Evolutionary conservation across 192 early-diverging fungal genomes (phyloP).

Genomic region (Ambispora gerdemannii): DNA sequence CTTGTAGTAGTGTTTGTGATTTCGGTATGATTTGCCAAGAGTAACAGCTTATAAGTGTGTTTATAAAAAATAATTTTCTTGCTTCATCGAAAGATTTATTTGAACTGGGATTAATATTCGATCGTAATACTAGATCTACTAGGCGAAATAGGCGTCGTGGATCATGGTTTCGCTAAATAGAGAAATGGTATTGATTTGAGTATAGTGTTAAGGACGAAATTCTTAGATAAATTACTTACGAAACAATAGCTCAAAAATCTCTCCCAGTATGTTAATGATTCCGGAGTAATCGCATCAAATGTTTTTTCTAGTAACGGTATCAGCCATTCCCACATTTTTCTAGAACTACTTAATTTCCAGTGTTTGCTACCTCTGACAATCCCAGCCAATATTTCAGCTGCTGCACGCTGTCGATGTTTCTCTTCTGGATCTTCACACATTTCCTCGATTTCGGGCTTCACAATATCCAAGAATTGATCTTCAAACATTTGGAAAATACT

Average conservation of each 20-base stretch:
- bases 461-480: conserved; percentile 50
- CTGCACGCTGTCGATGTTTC: conserved; percentile 77
- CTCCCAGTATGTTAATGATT: conserved; percentile 78
- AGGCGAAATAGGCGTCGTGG: conserved; percentile 77
- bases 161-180: conserved; percentile 57
- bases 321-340: conserved; percentile 70
- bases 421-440: conserved; percentile 57
- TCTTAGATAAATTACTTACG: conserved; percentile 26
- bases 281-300: conserved; percentile 65
- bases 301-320: conserved; percentile 59
- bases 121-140: conserved; percentile 60
- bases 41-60: conserved; percentile 57
- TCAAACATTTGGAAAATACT: conserved; percentile 72
- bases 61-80: conserved; percentile 71
- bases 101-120: conserved; percentile 66
- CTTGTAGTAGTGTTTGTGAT: conserved; percentile 38
- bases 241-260: conserved; percentile 58
- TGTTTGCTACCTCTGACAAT: conserved; percentile 86
- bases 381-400: conserved; percentile 75
- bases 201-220: neutral
- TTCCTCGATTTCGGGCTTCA: conserved; percentile 54
- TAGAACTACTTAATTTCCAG: conserved; percentile 55
- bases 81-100: conserved; percentile 84
- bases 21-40: conserved; percentile 64
- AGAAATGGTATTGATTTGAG: neutral